Percentiles rank a stretch among this genome's conserved stretches.
Conservation (phyloP, 805 yeast genomes). For the Pichia thaimueangensis region DNA sequence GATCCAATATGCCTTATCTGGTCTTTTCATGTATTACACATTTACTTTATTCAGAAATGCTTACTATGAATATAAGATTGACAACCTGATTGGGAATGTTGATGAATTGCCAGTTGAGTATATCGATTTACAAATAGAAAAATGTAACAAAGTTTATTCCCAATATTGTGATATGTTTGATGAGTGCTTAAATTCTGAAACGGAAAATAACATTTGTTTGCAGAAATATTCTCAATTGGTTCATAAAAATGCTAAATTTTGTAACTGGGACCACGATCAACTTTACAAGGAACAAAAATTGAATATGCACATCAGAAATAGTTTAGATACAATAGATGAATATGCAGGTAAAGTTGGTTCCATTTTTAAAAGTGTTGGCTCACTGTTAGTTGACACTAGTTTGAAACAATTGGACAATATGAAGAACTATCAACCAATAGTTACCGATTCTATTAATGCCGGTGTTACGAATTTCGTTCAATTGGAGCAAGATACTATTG, state of each 20-base stretch:
- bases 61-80: not conserved
- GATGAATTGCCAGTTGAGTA: slow-evolving; percentile 6
- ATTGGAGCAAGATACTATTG: no score
- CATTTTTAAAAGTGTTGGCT: no score
- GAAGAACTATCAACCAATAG: no score
- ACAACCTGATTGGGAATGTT: slow-evolving; percentile 6
- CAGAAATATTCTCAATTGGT: not conserved
- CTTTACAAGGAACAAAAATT: not conserved
- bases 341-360: no score
- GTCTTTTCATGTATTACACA: not conserved
- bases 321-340: no score
- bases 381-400: no score
- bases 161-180: slow-evolving; percentile 1
- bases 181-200: not conserved
- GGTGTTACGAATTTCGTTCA: no score
- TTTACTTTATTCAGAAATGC: not conserved
- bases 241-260: slow-evolving; percentile 7
- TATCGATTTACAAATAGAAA: slow-evolving; percentile 1
- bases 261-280: slow-evolving; percentile 8
- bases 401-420: no score
- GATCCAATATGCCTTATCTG: not conserved
- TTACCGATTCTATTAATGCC: no score
- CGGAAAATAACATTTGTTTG: slow-evolving; percentile 1
- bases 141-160: slow-evolving; percentile 1
- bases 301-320: no score